Evolutionary conservation across 192 early-diverging fungal genomes (phyloP).

Genomic region (Piromyces sp.): DNA sequence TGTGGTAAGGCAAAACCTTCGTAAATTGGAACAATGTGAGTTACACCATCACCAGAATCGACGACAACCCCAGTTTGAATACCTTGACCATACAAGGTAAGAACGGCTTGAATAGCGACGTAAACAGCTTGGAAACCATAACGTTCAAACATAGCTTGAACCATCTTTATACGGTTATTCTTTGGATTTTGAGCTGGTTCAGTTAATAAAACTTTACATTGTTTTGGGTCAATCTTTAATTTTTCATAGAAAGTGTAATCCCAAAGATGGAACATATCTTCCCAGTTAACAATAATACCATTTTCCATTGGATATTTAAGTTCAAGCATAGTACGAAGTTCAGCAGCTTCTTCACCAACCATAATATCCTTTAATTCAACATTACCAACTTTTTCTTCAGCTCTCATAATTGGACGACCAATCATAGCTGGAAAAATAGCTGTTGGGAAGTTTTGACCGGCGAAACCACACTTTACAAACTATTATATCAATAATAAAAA

Average conservation of each 20-base stretch:
- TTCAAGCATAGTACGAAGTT: conserved; percentile 65
- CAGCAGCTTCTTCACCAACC: conserved; percentile 93
- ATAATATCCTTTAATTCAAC: conserved; percentile 84
- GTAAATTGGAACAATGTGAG: conserved; percentile 98
- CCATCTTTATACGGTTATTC: conserved; percentile 82
- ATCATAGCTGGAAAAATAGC: conserved; percentile 93
- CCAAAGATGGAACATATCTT: conserved; percentile 94
- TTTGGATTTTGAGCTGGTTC: conserved; percentile 93
- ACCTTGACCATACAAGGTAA: conserved; percentile 97
- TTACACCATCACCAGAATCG: conserved; percentile 97
- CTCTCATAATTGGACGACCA: conserved; percentile 92
- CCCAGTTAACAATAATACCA: conserved; percentile 94
- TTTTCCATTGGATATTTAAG: conserved; percentile 99
- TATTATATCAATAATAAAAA: conserved; percentile 3
- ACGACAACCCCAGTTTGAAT: conserved; percentile 91
- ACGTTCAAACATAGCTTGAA: conserved; percentile 87
- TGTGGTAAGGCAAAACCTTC: conserved; percentile 85
- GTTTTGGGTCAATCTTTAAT: conserved; percentile 68
- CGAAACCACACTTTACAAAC: conserved; percentile 96
- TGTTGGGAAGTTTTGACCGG: conserved; percentile 87
- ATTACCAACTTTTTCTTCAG: conserved; percentile 70
- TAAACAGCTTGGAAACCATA: conserved; percentile 87
- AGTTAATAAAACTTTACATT: conserved; percentile 87
- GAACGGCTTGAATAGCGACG: conserved; percentile 90
- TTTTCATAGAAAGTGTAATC: conserved; percentile 93